Evolutionary conservation across 495 filamentous ascomycete genomes (phyloP), one percentile per base, ranked within the genome.

Genomic region (Glonium stellatum): DNA sequence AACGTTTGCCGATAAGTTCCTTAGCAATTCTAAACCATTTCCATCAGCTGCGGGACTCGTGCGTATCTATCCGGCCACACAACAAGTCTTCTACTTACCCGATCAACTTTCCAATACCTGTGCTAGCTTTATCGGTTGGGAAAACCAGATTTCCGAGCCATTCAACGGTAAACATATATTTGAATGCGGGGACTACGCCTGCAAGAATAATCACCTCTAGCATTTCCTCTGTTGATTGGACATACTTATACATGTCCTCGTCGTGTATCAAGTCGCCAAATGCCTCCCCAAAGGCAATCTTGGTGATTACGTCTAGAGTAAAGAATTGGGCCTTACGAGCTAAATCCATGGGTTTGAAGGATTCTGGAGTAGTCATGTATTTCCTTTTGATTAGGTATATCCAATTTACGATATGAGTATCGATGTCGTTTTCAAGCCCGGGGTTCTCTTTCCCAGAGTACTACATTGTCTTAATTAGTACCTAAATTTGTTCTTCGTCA

Each of bases 231-330:
- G 69, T 54, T 11, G 69, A 72, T 48, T 69, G 57, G 35, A 80
- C 70, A 57, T 79, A 81, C 34, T 73, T 74, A 56, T 75, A 71
- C 12, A 77, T 64, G 61, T 85, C 80, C 3, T 62, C 60, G 56
- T 83, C 77, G n/a, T 55, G 58, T 15, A 67, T 58, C 15, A 78
- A 49, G 62, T 68, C 70, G 44, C 76, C 75, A 35, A 76, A 74
- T 2, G 72, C 57, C 36, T 69, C 61, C 5, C 76, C 71, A 49
- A 78, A 77, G 23, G 70, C 74, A 15, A 79, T 61, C 15, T 67
- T 62, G 25, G 68, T 69, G 48, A 80, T 74, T 10, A 77, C 69
- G 55, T 80, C 78, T 6, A 78, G 65, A 15, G 75, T 74, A 49
- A 78, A 71, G 59, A 67, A 79, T 21, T 76, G 73, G 0, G 67